A percentile compares a stretch with the other conserved stretches of the same genome.
Evolutionary conservation across 768 basidiomycete genomes (phyloP).

Genomic region (Termitomyces sp.): DNA sequence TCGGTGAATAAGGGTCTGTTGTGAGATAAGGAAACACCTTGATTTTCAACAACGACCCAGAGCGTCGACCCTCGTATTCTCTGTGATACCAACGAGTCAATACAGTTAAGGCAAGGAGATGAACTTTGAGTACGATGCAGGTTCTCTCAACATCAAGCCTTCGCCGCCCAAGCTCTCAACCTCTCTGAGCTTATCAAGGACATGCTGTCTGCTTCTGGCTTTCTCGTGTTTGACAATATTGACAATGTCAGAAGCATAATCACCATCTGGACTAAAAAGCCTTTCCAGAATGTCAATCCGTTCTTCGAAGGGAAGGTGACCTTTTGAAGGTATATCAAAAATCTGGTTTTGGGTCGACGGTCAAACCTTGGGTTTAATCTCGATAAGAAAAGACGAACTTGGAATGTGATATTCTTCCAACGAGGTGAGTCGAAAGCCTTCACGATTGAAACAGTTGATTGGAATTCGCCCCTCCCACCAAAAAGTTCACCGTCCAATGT

Average conservation of each 20-base stretch:
- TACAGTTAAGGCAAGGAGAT: neutral
- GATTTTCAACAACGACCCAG: slow-evolving; percentile 46
- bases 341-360: slow-evolving; percentile 29
- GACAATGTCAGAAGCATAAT: slow-evolving; percentile 37
- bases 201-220: slow-evolving; percentile 42
- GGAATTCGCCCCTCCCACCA: slow-evolving; percentile 51
- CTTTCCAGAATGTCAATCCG: slow-evolving; percentile 39
- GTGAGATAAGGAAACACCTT: slow-evolving; percentile 28
- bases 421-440: slow-evolving; percentile 53
- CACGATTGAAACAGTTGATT: slow-evolving; percentile 54
- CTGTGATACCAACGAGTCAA: slow-evolving; percentile 19
- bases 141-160: slow-evolving; percentile 52
- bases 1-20: neutral
- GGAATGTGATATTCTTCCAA: slow-evolving; percentile 51
- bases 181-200: slow-evolving; percentile 49
- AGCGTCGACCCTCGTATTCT: slow-evolving; percentile 45
- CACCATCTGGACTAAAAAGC: slow-evolving; percentile 42
- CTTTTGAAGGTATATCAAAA: slow-evolving; percentile 53
- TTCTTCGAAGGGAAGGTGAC: slow-evolving; percentile 43
- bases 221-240: slow-evolving; percentile 43
- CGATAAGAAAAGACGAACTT: slow-evolving; percentile 27
- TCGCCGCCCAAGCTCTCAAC: slow-evolving; percentile 52
- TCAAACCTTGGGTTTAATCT: neutral
- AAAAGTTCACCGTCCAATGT: slow-evolving; percentile 61
- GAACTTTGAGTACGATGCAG: slow-evolving; percentile 37